These are phyloP conservation scores for Apiospora hydei DNA, from an alignment of 2,329 filamentous ascomycete species.

Conservation along the genomic window DNA sequence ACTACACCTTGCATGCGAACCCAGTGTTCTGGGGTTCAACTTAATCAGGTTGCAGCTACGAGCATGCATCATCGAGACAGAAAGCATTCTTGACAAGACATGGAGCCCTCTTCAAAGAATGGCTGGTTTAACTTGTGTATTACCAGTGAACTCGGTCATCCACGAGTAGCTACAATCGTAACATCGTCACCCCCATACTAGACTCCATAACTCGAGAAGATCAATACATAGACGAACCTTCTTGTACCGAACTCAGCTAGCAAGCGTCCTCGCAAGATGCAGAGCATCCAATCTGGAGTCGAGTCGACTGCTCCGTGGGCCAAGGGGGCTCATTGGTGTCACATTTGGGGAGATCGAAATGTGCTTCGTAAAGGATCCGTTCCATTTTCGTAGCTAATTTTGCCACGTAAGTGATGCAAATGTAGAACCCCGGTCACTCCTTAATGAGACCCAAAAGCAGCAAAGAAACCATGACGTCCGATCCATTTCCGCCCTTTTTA, in stretches of 20 bases:
- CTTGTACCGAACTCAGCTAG: conserved; percentile 19
- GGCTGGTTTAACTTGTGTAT: conserved; percentile 17
- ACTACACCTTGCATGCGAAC: too few relatives aligned
- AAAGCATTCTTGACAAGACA: neutral
- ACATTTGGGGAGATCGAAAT: conserved; percentile 19
- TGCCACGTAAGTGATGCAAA: conserved; percentile 66
- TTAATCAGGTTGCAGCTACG: neutral
- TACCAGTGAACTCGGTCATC: conserved; percentile 17
- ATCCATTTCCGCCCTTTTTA: conserved; percentile 41
- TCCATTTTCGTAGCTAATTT: conserved; percentile 45
- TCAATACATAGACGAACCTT: conserved; percentile 12
- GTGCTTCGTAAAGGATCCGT: conserved; percentile 38
- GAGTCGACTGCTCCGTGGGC: conserved; percentile 17
- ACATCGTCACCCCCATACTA: conserved; percentile 20
- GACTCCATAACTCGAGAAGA: conserved; percentile 21
- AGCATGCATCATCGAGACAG: neutral
- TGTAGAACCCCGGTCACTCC: conserved; percentile 68
- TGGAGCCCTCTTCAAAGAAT: neutral
- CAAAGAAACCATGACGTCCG: conserved; percentile 59
- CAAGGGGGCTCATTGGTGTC: conserved; percentile 19
- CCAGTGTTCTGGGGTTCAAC: too few relatives aligned
- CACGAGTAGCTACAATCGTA: conserved; percentile 20
- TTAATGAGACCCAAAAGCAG: conserved; percentile 65
- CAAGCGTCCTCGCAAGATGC: conserved; percentile 17
- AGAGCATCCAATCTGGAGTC: conserved; percentile 8